Evolutionary conservation across 2,329 filamentous ascomycete genomes (phyloP), one percentile per base, ranked within the genome.

Genomic region (Ceratocystis lukuohia): DNA sequence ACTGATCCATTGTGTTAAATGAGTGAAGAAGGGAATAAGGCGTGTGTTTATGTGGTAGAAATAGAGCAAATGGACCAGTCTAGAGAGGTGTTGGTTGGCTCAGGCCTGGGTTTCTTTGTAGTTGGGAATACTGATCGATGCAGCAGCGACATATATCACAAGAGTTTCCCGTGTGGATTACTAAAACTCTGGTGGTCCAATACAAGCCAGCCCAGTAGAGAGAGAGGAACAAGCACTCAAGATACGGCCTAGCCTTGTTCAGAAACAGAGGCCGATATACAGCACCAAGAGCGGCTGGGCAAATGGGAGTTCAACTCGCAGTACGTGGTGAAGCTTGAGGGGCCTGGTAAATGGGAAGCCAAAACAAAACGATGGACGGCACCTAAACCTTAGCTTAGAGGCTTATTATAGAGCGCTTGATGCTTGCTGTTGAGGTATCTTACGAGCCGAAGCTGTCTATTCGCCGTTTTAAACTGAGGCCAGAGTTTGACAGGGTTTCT

Each of bases 1-100:
- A 66, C 17, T 69, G 65, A 57, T 73, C 74, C 78, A 80, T 80
- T 64, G 67, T 74, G 33, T n/a, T 15, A 20, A 63, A 41, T 41
- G 37, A 15, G 37, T 1, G 12, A 41, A 41, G 37, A 4, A 15
- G 37, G 1, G 37, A 12, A 41, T 12, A 15, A 41, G 4, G 37
- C 37, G 37, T 41, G 37, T 25, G 48, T 53, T 12, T 53, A 25
- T 53, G 10, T 53, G 48, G 28, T 22, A 3, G 20, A 25, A 15
- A 12, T 5, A 22, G 1, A 10, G 5, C 46, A 50, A 22, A 22
- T 50, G 12, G 10, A n/a, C 10, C 7, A 50, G 30, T 33, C n/a
- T 20, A 50, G n/a, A 50, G n/a, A 48, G 45, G 45, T 48, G 15
- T 6, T 50, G 46, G 46, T 50, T 6, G 46, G 46, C 6, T 6